Base-by-base conservation (phyloP, 371 early-diverging fungal genomes). In the Circinella umbellata region DNA sequence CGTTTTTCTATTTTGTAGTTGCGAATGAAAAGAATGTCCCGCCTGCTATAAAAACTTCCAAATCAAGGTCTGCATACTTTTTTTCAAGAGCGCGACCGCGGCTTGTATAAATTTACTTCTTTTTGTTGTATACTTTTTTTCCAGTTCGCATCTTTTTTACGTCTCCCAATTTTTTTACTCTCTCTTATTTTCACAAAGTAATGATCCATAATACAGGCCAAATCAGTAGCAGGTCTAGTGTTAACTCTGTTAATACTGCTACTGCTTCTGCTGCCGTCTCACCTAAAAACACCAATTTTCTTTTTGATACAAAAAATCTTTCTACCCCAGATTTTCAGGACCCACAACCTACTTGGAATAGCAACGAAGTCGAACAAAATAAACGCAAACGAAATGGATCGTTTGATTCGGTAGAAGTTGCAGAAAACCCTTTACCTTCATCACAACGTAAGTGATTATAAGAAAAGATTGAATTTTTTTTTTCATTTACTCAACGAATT, bases 351-450 rank as follows among this genome's bases (percentile, higher is more conserved):
- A 42, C 2, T n/a, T 57, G 57, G 57, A 51, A 51, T n/a, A 57
- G 5, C 34, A 57, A 57, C 27, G 57, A 57, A 14, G 27, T 27
- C 7, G 57, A 57, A n/a, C 57, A 57, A 34, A 18, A 57, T n/a
- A 57, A 57, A 34, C 57, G 57, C 14, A 57, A 57, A 57, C 57
- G 57, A 18, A 57, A 57, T 57, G 57, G 57, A 6, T 57, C 57
- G 7, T 34, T 57, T 34, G 57, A 57, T 34, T 57, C 57, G 0
- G 20, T 57, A 34, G 57, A 34, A 57, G 35, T 14, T n/a, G 6
- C 9, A 9, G 57, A 57, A 18, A 18, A 34, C 1, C 11, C 57
- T 27, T 18, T 57, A 11, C n/a, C 57, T 34, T 27, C 20, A 18
- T 18, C 57, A 18, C 57, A 57, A 57, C 9, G 57, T 57, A 57